These are phyloP conservation scores for Ramularia collo-cygni DNA, from an alignment of 2,329 filamentous ascomycete species.

Conservation along the genomic window DNA sequence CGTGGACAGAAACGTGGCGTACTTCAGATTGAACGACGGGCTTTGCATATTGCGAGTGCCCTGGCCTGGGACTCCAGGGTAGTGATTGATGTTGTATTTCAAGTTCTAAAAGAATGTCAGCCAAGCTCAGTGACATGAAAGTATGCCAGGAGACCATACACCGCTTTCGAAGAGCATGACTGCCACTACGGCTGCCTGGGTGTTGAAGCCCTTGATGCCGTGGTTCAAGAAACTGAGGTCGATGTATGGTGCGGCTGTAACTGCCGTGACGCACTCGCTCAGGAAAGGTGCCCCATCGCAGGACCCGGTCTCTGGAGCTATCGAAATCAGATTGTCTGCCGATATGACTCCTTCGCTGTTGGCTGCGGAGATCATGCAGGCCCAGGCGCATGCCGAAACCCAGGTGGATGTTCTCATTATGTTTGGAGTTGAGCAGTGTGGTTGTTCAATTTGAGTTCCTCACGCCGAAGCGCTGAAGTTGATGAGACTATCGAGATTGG, in stretches of 20 bases:
- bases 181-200: slow-evolving; percentile 63
- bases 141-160: slow-evolving; percentile 34
- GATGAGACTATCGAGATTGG: too few relatives aligned
- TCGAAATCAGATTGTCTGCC: slow-evolving; percentile 41
- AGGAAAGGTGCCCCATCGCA: slow-evolving; percentile 45
- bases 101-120: slow-evolving; percentile 37
- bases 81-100: slow-evolving; percentile 63
- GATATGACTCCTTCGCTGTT: slow-evolving; percentile 21
- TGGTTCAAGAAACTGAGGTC: slow-evolving; percentile 52
- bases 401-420: slow-evolving; percentile 6
- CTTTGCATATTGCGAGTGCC: slow-evolving; percentile 65
- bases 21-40: slow-evolving; percentile 48
- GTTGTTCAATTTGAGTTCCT: too few relatives aligned
- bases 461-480: too few relatives aligned
- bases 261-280: slow-evolving; percentile 60
- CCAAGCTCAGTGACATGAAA: too few relatives aligned
- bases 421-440: not conserved
- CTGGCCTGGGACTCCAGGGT: slow-evolving; percentile 57
- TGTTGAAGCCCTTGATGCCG: slow-evolving; percentile 46
- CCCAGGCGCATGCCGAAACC: slow-evolving; percentile 3
- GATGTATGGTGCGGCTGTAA: slow-evolving; percentile 53
- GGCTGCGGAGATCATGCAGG: slow-evolving; percentile 1
- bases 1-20: slow-evolving; percentile 44
- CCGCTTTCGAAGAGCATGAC: slow-evolving; percentile 66
- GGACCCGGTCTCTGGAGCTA: slow-evolving; percentile 51